Evolutionary conservation across 345 rosid genomes (phyloP).

Genomic region (Ceriops zippeliana): DNA sequence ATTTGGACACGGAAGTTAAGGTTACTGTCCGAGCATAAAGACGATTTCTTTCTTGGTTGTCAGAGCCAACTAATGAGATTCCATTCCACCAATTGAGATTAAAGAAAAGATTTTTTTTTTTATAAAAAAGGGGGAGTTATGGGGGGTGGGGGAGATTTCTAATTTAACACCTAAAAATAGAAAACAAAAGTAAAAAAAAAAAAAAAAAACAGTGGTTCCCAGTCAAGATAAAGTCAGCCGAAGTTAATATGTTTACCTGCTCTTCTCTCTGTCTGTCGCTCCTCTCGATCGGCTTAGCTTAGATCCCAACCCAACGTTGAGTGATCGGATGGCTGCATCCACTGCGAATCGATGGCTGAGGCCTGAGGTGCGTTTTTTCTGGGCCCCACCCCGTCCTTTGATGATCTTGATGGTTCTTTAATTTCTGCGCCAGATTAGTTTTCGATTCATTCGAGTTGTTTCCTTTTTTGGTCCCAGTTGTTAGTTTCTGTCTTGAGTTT

Average conservation of each 20-base stretch:
- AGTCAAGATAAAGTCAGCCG: conserved; percentile 13
- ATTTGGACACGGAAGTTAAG: too few relatives aligned
- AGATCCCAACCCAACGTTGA: not conserved
- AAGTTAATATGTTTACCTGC: not conserved
- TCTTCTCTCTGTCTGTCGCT: not conserved
- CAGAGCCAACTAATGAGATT: too few relatives aligned
- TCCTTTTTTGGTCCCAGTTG: not conserved
- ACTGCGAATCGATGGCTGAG: conserved; percentile 48
- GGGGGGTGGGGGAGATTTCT: too few relatives aligned
- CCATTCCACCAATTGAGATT: too few relatives aligned
- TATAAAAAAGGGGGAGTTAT: too few relatives aligned
- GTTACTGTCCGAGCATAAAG: too few relatives aligned
- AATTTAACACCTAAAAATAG: too few relatives aligned
- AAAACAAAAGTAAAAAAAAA: too few relatives aligned
- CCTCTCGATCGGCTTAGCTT: not conserved
- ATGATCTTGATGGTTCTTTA: not conserved
- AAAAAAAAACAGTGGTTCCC: too few relatives aligned
- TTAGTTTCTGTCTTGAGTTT: not conserved
- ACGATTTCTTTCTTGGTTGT: too few relatives aligned
- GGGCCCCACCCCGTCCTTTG: conserved; percentile 2
- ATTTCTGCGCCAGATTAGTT: not conserved
- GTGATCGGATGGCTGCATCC: not conserved
- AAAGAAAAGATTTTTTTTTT: too few relatives aligned
- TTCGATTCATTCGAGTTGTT: not conserved
- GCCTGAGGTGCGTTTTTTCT: conserved; percentile 50